phyloP scores from a whole-genome alignment of 805 yeast genomes.

The Zygoascus bituminiphila region DNA sequence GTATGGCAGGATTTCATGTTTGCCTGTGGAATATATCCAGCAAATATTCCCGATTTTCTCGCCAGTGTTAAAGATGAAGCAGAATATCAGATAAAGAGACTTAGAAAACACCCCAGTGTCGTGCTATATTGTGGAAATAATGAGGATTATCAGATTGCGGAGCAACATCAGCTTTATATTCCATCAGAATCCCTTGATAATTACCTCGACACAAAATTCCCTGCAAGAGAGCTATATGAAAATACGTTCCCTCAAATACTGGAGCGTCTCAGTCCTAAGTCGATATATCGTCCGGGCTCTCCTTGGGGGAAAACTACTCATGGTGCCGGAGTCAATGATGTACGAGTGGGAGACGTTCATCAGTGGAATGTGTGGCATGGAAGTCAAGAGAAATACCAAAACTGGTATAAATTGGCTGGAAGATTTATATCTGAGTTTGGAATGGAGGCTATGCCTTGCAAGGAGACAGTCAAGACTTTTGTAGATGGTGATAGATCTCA shows the following conservation, averaged over 20 bases:
- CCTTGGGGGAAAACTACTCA: slow-evolving; percentile 33
- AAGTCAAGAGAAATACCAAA: slow-evolving; percentile 39
- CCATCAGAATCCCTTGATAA: slow-evolving; percentile 21
- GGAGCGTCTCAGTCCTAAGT: slow-evolving; percentile 18
- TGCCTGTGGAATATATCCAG: slow-evolving; percentile 50
- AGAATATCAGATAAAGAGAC: slow-evolving; percentile 32
- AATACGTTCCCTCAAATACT: slow-evolving; percentile 32
- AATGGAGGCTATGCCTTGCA: slow-evolving; percentile 39
- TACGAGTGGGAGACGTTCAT: slow-evolving; percentile 41
- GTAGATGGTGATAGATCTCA: slow-evolving; percentile 32
- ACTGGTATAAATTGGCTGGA: slow-evolving; percentile 40
- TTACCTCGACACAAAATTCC: slow-evolving; percentile 26
- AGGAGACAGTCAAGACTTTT: slow-evolving; percentile 31
- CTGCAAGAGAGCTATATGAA: slow-evolving; percentile 39
- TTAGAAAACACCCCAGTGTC: slow-evolving; percentile 36
- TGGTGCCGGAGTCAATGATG: slow-evolving; percentile 31
- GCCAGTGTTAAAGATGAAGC: slow-evolving; percentile 33
- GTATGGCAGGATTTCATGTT: slow-evolving; percentile 54
- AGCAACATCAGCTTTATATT: slow-evolving; percentile 25
- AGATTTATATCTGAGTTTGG: slow-evolving; percentile 48
- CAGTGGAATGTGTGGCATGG: slow-evolving; percentile 57
- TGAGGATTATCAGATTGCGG: slow-evolving; percentile 42
- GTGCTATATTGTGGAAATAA: slow-evolving; percentile 39
- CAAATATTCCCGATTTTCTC: slow-evolving; percentile 30
- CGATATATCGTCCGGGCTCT: slow-evolving; percentile 40